Percentiles rank a stretch among this genome's conserved stretches.
These are phyloP conservation scores for Pythium chondricola DNA, from an alignment of 352 stramenopile species.

Conservation along the genomic window DNA sequence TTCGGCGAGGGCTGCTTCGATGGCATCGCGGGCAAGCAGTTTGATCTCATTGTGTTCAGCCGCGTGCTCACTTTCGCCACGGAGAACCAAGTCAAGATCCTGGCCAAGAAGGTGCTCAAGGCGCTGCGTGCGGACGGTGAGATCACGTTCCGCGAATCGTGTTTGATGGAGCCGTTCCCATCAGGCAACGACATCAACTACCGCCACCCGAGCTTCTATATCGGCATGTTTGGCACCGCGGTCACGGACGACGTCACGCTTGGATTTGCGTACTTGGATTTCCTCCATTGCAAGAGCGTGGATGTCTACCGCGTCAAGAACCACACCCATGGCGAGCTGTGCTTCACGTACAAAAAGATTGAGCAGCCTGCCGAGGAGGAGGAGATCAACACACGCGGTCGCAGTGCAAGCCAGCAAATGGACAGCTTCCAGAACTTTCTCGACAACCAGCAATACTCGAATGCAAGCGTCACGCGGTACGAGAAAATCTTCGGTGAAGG, in stretches of 20 bases:
- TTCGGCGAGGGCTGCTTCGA: constrained; percentile 21
- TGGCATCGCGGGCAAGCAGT: constrained; percentile 10
- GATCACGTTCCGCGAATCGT: constrained; percentile 31
- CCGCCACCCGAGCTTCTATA: constrained; percentile 36
- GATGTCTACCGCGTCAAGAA: constrained; percentile 29
- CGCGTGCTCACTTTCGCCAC: constrained; percentile 29
- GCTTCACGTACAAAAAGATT: constrained; percentile 29
- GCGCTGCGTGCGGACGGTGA: constrained; percentile 23
- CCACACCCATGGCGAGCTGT: constrained; percentile 33
- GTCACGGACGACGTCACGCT: constrained; percentile 20
- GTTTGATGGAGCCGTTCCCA: constrained; percentile 29
- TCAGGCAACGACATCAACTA: constrained; percentile 18
- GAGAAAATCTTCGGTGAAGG: constrained; percentile 41
- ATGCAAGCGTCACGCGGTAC: constrained; percentile 30
- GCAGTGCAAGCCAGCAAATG: constrained; percentile 22
- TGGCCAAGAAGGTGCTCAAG: constrained; percentile 23
- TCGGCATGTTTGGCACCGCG: constrained; percentile 23
- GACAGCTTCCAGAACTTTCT: constrained; percentile 37
- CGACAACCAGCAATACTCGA: constrained; percentile 37
- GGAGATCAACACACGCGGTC: constrained; percentile 20
- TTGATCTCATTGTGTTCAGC: constrained; percentile 34
- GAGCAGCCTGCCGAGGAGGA: constrained; percentile 23
- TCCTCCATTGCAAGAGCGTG: constrained; percentile 22
- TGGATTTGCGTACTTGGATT: constrained; percentile 21
- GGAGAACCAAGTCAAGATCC: constrained; percentile 19